Evolutionary conservation across 2,329 filamentous ascomycete genomes (phyloP).

Genomic region (Aspergillus tanneri): DNA sequence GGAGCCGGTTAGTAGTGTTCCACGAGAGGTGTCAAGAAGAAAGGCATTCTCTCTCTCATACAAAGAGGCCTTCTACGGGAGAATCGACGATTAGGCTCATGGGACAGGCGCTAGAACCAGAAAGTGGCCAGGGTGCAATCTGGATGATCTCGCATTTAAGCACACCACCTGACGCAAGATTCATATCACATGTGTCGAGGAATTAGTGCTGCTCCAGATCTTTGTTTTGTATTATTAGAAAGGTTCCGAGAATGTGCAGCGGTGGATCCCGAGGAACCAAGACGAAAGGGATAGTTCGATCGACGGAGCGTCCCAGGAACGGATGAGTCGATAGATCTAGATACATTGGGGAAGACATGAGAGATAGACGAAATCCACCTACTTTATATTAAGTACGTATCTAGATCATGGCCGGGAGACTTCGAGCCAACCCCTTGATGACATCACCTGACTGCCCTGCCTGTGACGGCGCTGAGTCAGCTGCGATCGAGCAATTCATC

Average conservation of each 20-base stretch:
- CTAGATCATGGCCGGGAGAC: too few relatives aligned
- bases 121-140: not conserved
- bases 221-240: conserved; percentile 11
- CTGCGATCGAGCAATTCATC: conserved; percentile 1
- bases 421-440: conserved; percentile 22
- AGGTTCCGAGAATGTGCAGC: conserved; percentile 11
- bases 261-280: conserved; percentile 13
- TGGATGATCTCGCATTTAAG: not conserved
- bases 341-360: conserved; percentile 1
- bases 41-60: too few relatives aligned
- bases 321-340: not conserved
- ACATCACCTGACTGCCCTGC: conserved; percentile 34
- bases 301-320: not conserved
- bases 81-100: too few relatives aligned
- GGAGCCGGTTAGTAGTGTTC: too few relatives aligned
- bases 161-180: conserved; percentile 1
- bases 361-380: conserved; percentile 20
- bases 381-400: conserved; percentile 14
- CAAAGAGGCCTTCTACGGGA: too few relatives aligned
- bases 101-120: not conserved
- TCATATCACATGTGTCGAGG: conserved; percentile 15
- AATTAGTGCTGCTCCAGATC: not conserved
- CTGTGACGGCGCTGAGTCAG: conserved; percentile 23
- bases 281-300: not conserved
- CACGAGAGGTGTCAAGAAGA: too few relatives aligned